Conservation (phyloP, 1,284 basidiomycete species). For the Violaceomyces palustris region DNA sequence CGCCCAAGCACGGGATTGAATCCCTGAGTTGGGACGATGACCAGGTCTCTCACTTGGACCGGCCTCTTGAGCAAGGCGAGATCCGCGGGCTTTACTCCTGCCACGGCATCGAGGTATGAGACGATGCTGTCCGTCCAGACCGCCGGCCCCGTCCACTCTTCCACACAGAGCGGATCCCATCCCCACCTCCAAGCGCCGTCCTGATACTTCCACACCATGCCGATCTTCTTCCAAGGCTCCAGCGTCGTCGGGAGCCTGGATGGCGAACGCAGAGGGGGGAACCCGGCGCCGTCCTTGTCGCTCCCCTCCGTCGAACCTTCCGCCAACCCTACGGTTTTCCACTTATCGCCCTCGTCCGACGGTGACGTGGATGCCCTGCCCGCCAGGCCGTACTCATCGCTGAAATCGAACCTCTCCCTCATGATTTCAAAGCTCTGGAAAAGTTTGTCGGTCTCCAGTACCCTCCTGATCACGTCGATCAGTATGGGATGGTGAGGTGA, state of each 20-base stretch:
- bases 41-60: conserved; percentile 24
- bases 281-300: no score
- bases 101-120: conserved; percentile 24
- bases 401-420: conserved; percentile 8
- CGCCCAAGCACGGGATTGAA: conserved; percentile 13
- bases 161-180: conserved; percentile 17
- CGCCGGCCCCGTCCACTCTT: conserved; percentile 32
- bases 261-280: no score
- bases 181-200: conserved; percentile 25
- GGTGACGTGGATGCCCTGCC: no score
- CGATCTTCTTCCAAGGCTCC: conserved; percentile 19
- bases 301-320: no score
- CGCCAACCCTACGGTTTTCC: no score
- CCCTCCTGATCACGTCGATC: conserved; percentile 20
- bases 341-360: no score
- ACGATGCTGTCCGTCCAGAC: conserved; percentile 24
- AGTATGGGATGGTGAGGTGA: conserved; percentile 27
- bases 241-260: no score
- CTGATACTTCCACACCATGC: conserved; percentile 25
- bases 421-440: conserved; percentile 14
- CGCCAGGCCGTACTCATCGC: no score
- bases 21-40: conserved; percentile 15
- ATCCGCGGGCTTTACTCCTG: conserved; percentile 26
- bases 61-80: conserved; percentile 12
- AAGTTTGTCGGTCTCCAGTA: conserved; percentile 15